Evolutionary conservation across 441 rosid genomes (phyloP), one percentile per base, ranked within the genome.

Genomic region (Gossypium lobatum): DNA sequence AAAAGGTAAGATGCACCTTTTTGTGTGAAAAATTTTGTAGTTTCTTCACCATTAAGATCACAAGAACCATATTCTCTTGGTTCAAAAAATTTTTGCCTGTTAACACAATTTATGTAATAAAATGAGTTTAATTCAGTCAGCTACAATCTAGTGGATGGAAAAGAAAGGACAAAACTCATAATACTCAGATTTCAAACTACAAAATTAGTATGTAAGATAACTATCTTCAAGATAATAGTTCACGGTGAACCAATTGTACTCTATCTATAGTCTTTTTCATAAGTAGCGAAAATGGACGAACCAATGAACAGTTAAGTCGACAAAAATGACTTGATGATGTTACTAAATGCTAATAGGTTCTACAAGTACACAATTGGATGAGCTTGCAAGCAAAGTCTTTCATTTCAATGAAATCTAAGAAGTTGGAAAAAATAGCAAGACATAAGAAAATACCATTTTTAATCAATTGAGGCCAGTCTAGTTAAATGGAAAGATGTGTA

Each of bases 391-490:
- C 25, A 34, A 76, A 9, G 11, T 28, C 52, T 8, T 26, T 26
- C 25, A 9, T 45, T 75, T 6, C 54, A 54, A 64, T 13, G 3
- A 45, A 39, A 57, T 71, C 66, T 34, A 66, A 42, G 28, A 66
- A 42, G 28, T 26, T 26, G 28, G 28, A 26, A 26, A 26, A 26
- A 26, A 26, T 26, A 26, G 28, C 28, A 26, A 26, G 28, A 26
- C 28, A 26, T 26, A 26, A 26, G 28, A 26, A 26, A n/a, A 73
- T 87, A 93, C 99, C 98, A 92, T 85, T 91, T 95, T 4, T 97
- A 92, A 83, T 95, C 98, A 69, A 92, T 91, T 64, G 97, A 91
- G 60, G 98, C 98, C 21, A 91, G 91, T 83, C 97, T 85, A 20
- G 94, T 91, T 72, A 90, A 81, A 78, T 86, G 85, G 59, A 26